Base-by-base conservation (phyloP, 192 early-diverging fungal species). In the Coemansia javaensis region DNA sequence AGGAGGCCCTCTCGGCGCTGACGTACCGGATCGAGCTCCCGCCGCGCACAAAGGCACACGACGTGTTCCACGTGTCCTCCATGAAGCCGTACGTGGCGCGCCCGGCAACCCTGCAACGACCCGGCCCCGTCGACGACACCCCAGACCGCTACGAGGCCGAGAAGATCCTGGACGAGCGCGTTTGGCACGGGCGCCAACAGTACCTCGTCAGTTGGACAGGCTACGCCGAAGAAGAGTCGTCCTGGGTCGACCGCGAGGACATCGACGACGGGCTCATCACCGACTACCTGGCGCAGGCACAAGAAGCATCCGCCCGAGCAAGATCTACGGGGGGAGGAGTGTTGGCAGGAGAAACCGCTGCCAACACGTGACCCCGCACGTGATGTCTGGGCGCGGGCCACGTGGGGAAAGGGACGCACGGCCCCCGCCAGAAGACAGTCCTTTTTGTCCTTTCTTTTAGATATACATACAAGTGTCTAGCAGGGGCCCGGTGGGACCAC, bases 191-290 rank as follows among this genome's bases (percentile, higher is more conserved):
- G 1, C 7, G n/a, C 4, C 1, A 9, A 0, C 45, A 36, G 20
- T 47, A 36, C 23, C 33, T 47, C 7, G 45, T 35, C 3, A 4
- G 21, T 7, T 47, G n/a, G 32, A n/a, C 45, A 13, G 45, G 45
- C 5, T 47, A 47, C 20, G 18, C 45, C 13, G 20, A 47, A 12
- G 33, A 3, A 5, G 45, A 47, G 5, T 10, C 45, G 0, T 32
- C 17, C 2, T 47, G 32, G 32, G 9, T 47, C 4, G 5, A 28
- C 10, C 18, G 34, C 14, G 32, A 33, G 9, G 32, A 34, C 1
- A 25, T 47, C 20, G 32, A 35, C 0, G 32, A 25, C 24, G 24
- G 6, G 6, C 3, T 25, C 24, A 25, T 25, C 24, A n/a, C n/a
- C n/a, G n/a, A n/a, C n/a, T n/a, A n/a, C n/a, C n/a, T n/a, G n/a